Evolutionary conservation across 2,329 filamentous ascomycete species (phyloP).

Genomic region (Ceratocystis colombiana): DNA sequence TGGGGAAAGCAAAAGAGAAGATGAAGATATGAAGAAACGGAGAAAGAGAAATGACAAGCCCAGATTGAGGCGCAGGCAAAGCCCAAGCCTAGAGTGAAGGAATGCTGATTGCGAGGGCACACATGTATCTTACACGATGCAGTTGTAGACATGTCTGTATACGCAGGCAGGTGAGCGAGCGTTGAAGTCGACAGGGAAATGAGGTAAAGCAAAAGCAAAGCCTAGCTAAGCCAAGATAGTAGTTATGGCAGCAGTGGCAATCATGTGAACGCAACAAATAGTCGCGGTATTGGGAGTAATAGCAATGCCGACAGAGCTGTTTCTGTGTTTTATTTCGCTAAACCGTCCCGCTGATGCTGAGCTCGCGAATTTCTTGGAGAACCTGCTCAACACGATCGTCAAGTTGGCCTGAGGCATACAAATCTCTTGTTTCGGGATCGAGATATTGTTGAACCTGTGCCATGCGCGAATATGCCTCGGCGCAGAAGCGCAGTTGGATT

Average conservation of each 20-base stretch:
- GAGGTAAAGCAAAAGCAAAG: neutral
- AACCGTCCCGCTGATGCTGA: conserved; percentile 76
- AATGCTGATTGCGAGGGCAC: neutral
- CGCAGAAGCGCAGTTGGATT: conserved; percentile 95
- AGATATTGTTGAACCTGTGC: conserved; percentile 98
- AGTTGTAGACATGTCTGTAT: neutral
- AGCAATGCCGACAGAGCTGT: neutral
- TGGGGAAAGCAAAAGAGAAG: neutral
- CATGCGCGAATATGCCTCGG: conserved; percentile 95
- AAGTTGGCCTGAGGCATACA: conserved; percentile 87
- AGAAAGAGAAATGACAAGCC: neutral
- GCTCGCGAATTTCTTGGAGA: conserved; percentile 87
- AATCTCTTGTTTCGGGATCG: conserved; percentile 86
- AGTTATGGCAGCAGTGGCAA: too few relatives aligned
- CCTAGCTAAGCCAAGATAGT: neutral
- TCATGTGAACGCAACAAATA: too few relatives aligned
- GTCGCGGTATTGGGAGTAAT: too few relatives aligned
- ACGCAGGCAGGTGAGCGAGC: neutral
- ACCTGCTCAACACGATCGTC: conserved; percentile 91
- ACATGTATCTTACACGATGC: neutral
- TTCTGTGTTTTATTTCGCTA: conserved; percentile 30
- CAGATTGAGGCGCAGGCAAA: neutral
- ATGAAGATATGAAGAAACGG: neutral
- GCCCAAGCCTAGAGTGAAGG: neutral
- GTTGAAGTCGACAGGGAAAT: neutral